Evolutionary conservation across 768 basidiomycete species (phyloP).

Genomic region (Boletus sp.): DNA sequence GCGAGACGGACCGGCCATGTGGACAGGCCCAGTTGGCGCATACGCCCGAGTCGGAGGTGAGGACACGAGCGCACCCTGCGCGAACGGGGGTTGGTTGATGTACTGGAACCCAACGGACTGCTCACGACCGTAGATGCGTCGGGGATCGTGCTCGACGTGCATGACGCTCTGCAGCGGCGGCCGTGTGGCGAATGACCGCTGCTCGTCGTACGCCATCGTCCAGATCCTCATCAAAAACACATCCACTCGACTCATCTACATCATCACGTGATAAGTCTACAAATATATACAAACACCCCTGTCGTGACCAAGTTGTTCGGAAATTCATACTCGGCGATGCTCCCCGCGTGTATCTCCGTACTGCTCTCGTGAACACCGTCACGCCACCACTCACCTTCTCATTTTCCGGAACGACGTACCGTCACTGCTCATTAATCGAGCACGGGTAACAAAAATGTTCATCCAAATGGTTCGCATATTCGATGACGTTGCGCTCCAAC

Average conservation of each 20-base stretch:
- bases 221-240: conserved; percentile 10
- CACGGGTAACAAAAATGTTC: conserved; percentile 87
- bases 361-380: conserved; percentile 26
- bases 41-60: conserved; percentile 6
- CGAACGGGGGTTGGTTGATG: conserved; percentile 4
- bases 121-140: background rate
- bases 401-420: conserved; percentile 80
- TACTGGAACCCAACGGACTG: conserved; percentile 24
- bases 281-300: conserved; percentile 26
- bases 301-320: too few species aligned
- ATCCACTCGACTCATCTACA: background rate
- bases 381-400: conserved; percentile 46
- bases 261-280: conserved; percentile 14
- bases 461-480: conserved; percentile 83
- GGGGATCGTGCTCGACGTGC: conserved; percentile 13
- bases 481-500: conserved; percentile 90
- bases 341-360: conserved; percentile 80
- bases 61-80: conserved; percentile 9
- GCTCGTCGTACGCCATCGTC: conserved; percentile 26
- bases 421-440: conserved; percentile 77
- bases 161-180: conserved; percentile 9
- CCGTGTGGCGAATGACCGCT: conserved; percentile 9
- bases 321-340: conserved; percentile 79
- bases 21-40: conserved; percentile 12
- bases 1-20: conserved; percentile 21